A percentile compares a stretch with the other conserved stretches of the same genome.
Conservation (phyloP, 73 alveolate genomes). For the Uronychia binucleata region DNA sequence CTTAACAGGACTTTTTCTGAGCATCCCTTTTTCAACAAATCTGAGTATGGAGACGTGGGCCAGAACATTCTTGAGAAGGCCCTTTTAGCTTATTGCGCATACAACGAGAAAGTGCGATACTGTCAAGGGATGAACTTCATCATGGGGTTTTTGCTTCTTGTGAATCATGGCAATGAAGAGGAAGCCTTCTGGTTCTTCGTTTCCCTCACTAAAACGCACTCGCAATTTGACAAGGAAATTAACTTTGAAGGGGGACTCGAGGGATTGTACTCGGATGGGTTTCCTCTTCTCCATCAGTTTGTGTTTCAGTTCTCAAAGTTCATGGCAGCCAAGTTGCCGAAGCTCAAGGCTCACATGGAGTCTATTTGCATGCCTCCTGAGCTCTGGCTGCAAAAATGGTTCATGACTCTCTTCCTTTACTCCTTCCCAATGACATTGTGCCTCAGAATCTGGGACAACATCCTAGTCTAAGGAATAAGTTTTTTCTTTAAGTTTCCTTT, state of each 20-base stretch:
- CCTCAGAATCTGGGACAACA: conserved; percentile 67
- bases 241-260: conserved; percentile 49
- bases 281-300: conserved; percentile 44
- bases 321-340: conserved; percentile 44
- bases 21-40: conserved; percentile 51
- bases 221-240: background rate
- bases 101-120: conserved; percentile 63
- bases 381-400: conserved; percentile 64
- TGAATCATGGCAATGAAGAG: conserved; percentile 69
- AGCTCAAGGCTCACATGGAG: conserved; percentile 49
- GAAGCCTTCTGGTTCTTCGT: conserved; percentile 67
- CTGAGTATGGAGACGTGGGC: conserved; percentile 41
- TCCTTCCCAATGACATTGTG: conserved; percentile 49
- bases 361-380: conserved; percentile 26
- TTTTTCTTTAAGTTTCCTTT: conserved; percentile 46
- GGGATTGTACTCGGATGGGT: conserved; percentile 50
- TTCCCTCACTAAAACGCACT: conserved; percentile 31
- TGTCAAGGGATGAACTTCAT: conserved; percentile 66
- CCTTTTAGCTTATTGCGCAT: conserved; percentile 38
- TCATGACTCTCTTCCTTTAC: conserved; percentile 48
- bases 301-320: conserved; percentile 42
- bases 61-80: conserved; percentile 42
- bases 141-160: conserved; percentile 65
- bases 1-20: conserved; percentile 68
- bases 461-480: conserved; percentile 55